These are phyloP conservation scores for Picochlorum sp. DNA, from an alignment of 139 green algal species.

Conservation along the genomic window DNA sequence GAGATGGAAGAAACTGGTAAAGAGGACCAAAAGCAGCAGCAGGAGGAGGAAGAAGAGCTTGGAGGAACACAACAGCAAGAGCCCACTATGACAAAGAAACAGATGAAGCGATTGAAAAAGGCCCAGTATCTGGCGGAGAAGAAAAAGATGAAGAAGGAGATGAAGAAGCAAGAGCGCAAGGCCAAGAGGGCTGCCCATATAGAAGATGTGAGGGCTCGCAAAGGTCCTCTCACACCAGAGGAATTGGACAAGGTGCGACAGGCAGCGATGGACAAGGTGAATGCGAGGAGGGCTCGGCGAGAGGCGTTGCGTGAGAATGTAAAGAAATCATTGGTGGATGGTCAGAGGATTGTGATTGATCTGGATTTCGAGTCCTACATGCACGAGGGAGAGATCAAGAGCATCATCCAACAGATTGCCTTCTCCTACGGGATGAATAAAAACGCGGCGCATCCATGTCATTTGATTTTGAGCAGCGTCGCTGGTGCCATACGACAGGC, in stretches of 20 bases:
- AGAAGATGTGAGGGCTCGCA: neutral
- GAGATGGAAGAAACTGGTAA: too few relatives aligned
- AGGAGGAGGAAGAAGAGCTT: neutral
- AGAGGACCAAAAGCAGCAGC: neutral
- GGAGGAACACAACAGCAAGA: neutral
- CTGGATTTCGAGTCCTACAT: conserved; percentile 64
- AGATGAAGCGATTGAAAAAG: conserved; percentile 3
- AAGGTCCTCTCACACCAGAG: neutral
- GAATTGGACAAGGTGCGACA: conserved; percentile 4
- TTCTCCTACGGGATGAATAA: conserved; percentile 58
- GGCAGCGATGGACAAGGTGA: neutral
- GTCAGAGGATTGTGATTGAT: conserved; percentile 60
- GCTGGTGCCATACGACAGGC: conserved; percentile 21
- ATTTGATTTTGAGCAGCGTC: conserved; percentile 49
- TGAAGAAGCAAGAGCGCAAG: conserved; percentile 19
- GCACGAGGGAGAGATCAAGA: conserved; percentile 43
- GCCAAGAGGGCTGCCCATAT: conserved; percentile 7
- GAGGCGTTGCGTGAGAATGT: neutral
- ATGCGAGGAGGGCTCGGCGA: conserved; percentile 7
- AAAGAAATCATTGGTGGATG: conserved; percentile 7
- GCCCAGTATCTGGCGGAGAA: neutral
- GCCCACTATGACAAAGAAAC: conserved; percentile 1
- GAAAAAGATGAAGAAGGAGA: conserved; percentile 15
- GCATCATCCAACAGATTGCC: conserved; percentile 55
- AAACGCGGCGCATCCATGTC: conserved; percentile 22